phyloP scores from a whole-genome alignment of 1,284 basidiomycete genomes.

The Cystobasidiaceae sp. region DNA sequence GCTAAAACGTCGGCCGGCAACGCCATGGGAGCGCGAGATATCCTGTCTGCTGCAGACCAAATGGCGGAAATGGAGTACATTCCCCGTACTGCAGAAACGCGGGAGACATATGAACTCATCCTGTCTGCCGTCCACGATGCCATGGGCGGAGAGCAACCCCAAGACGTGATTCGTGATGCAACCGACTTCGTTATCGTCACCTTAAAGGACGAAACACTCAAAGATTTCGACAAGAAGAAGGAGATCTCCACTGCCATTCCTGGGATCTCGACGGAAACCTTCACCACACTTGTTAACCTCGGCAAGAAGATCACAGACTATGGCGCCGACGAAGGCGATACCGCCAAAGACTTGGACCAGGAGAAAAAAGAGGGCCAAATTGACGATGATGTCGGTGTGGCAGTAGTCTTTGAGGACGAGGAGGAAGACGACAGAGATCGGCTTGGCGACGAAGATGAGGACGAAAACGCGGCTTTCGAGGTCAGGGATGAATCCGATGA shows the following conservation, averaged over 20 bases:
- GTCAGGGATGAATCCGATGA: conserved; percentile 54
- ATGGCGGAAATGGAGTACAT: conserved; percentile 89
- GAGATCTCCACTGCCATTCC: conserved; percentile 82
- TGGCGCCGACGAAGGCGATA: conserved; percentile 76
- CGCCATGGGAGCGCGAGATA: conserved; percentile 62
- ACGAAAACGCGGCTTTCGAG: conserved; percentile 57
- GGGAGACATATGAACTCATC: conserved; percentile 91
- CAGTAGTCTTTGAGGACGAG: conserved; percentile 93
- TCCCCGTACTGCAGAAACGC: conserved; percentile 86
- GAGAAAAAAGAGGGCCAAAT: conserved; percentile 51
- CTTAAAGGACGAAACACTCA: conserved; percentile 82
- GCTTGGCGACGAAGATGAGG: conserved; percentile 63
- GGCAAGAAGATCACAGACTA: conserved; percentile 98
- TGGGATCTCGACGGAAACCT: conserved; percentile 64
- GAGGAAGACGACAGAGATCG: conserved; percentile 70
- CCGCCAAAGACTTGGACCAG: conserved; percentile 47
- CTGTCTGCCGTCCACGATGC: conserved; percentile 73
- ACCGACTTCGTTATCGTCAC: conserved; percentile 85
- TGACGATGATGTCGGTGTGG: conserved; percentile 81
- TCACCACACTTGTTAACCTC: conserved; percentile 78
- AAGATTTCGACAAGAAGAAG: conserved; percentile 97
- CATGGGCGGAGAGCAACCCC: conserved; percentile 82
- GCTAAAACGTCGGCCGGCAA: conserved; percentile 9
- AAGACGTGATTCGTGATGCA: conserved; percentile 90
- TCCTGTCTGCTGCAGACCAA: conserved; percentile 86